Percentiles rank a stretch among this genome's conserved stretches.
phyloP scores from a whole-genome alignment of 2,329 filamentous ascomycete species.

The Eutypella sp. region DNA sequence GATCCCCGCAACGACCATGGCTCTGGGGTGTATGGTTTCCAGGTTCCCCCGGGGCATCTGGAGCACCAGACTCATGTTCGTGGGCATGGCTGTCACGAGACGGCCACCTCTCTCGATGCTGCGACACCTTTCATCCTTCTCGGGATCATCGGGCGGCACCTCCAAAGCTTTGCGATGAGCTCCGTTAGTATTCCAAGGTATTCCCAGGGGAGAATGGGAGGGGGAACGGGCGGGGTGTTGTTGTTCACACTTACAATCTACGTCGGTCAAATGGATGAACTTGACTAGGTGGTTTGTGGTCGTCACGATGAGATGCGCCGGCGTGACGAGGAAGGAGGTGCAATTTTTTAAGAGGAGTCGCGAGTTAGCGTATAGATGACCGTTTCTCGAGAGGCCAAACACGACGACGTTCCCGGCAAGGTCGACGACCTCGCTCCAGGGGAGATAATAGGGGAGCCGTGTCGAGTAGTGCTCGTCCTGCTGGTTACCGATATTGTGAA shows the following conservation, averaged over 20 bases:
- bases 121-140: slow-evolving; percentile 86
- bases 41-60: slow-evolving; percentile 96
- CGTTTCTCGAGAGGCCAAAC: slow-evolving; percentile 67
- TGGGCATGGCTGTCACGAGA: slow-evolving; percentile 84
- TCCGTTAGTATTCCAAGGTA: background rate
- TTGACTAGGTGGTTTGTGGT: slow-evolving; percentile 91
- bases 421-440: slow-evolving; percentile 47
- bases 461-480: slow-evolving; percentile 30
- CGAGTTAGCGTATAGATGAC: slow-evolving; percentile 73
- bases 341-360: slow-evolving; percentile 75
- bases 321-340: slow-evolving; percentile 82
- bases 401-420: slow-evolving; percentile 37
- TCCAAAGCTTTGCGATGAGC: slow-evolving; percentile 60
- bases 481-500: slow-evolving; percentile 34
- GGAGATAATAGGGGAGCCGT: slow-evolving; percentile 42
- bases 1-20: slow-evolving; percentile 88
- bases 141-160: slow-evolving; percentile 80
- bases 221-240: background rate
- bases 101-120: slow-evolving; percentile 86
- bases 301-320: slow-evolving; percentile 82
- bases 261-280: slow-evolving; percentile 74
- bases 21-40: slow-evolving; percentile 89
- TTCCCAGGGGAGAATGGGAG: too few species aligned
- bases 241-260: slow-evolving; percentile 51
- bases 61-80: slow-evolving; percentile 76